Percentiles rank a stretch among this genome's conserved stretches.
Conservation (phyloP, 345 rosid species). For the Salix arbutifolia region DNA sequence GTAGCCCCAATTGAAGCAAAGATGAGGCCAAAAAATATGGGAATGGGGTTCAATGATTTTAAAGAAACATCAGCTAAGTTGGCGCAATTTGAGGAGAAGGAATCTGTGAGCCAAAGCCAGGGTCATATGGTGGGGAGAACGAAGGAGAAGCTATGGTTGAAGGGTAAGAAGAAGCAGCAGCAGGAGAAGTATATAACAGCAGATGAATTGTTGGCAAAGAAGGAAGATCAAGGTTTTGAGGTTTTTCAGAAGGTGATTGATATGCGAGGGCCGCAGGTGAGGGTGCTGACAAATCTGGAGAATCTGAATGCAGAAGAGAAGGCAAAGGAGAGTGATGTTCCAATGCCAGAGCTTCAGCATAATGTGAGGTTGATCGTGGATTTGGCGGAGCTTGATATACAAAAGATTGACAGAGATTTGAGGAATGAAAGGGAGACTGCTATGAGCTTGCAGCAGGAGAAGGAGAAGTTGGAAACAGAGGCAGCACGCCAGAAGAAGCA, state of each 20-base stretch:
- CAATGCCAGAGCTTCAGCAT: slow-evolving; percentile 93
- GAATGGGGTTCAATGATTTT: slow-evolving; percentile 84
- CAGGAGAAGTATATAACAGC: slow-evolving; percentile 49
- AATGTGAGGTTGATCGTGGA: slow-evolving; percentile 73
- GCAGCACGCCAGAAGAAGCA: slow-evolving; percentile 52
- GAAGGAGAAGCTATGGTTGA: slow-evolving; percentile 64
- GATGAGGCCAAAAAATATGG: slow-evolving; percentile 89
- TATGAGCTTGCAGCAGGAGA: slow-evolving; percentile 72
- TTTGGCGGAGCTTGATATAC: slow-evolving; percentile 77
- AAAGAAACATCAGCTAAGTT: slow-evolving; percentile 53
- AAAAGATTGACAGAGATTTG: slow-evolving; percentile 74
- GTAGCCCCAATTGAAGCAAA: slow-evolving; percentile 76
- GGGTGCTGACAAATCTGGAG: slow-evolving; percentile 83
- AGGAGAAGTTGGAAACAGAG: slow-evolving; percentile 58
- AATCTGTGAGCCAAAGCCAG: slow-evolving; percentile 18
- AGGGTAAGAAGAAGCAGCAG: slow-evolving; percentile 42
- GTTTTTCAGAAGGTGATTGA: slow-evolving; percentile 86
- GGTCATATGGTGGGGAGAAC: slow-evolving; percentile 31
- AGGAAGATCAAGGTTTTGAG: slow-evolving; percentile 70
- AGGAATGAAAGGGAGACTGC: slow-evolving; percentile 84
- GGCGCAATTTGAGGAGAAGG: slow-evolving; percentile 59
- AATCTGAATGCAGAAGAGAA: slow-evolving; percentile 85
- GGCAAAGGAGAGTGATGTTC: slow-evolving; percentile 78
- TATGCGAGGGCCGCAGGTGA: slow-evolving; percentile 87
- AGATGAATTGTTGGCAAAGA: slow-evolving; percentile 68